Evolutionary conservation across 2,329 filamentous ascomycete species (phyloP).

Genomic region (Penicillium sp.): DNA sequence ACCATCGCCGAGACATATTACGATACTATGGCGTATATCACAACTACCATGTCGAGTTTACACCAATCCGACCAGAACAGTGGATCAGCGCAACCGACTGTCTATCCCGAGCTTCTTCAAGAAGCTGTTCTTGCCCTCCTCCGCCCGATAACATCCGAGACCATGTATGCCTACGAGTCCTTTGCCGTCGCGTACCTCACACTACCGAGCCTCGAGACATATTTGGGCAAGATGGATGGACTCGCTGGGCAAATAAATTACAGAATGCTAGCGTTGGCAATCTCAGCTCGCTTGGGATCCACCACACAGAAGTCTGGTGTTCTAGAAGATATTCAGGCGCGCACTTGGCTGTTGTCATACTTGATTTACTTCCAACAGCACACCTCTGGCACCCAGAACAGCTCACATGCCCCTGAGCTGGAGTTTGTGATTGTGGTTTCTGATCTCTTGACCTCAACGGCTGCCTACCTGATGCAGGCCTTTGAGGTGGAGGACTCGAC

Average conservation of each 20-base stretch:
- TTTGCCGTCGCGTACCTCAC: conserved; percentile 51
- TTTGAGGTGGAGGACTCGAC: conserved; percentile 48
- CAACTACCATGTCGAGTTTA: conserved; percentile 27
- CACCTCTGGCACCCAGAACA: conserved; percentile 42
- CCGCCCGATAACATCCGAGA: conserved; percentile 46
- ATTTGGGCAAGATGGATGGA: conserved; percentile 41
- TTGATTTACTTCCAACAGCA: conserved; percentile 61
- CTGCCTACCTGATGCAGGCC: conserved; percentile 54
- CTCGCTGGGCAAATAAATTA: conserved; percentile 55
- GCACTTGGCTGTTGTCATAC: conserved; percentile 61
- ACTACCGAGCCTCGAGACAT: conserved; percentile 43
- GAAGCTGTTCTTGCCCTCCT: conserved; percentile 46
- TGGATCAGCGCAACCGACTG: neutral
- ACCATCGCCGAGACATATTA: conserved; percentile 43
- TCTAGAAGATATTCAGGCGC: conserved; percentile 42
- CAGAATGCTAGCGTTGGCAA: conserved; percentile 47
- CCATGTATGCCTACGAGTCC: conserved; percentile 48
- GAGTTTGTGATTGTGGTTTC: conserved; percentile 61
- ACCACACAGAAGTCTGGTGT: conserved; percentile 28
- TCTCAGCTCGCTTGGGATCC: conserved; percentile 36
- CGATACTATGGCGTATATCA: conserved; percentile 42
- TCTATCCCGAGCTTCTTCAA: conserved; percentile 29
- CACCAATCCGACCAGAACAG: conserved; percentile 2
- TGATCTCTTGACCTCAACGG: conserved; percentile 57
- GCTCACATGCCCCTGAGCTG: conserved; percentile 50